Conservation (phyloP, 495 filamentous ascomycete species). For the Neurospora sp. region DNA sequence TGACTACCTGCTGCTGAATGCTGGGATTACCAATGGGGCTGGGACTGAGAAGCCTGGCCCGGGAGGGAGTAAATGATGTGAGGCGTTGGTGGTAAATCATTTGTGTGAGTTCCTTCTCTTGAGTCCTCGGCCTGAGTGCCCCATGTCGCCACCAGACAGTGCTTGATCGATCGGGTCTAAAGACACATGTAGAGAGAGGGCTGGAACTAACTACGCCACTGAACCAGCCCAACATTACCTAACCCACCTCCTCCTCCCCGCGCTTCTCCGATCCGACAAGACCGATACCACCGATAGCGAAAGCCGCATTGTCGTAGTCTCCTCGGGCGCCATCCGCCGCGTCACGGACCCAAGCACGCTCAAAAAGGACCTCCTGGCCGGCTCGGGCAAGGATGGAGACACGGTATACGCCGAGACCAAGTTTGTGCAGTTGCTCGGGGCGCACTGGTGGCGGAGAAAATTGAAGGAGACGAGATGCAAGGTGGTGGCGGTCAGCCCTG, state of each 20-base stretch:
- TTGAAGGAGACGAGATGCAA: constrained; percentile 19
- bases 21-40: constrained; percentile 17
- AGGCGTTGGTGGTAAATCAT: constrained; percentile 33
- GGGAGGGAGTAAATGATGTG: constrained; percentile 28
- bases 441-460: constrained; percentile 42
- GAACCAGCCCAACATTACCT: constrained; percentile 37
- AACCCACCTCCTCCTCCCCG: constrained; percentile 21
- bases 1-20: constrained; percentile 36
- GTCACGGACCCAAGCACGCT: constrained; percentile 21
- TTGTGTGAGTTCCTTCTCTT: constrained; percentile 20
- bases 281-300: constrained; percentile 26
- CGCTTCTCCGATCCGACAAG: neutral
- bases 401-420: constrained; percentile 28
- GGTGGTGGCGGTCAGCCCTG: constrained; percentile 37
- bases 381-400: constrained; percentile 11
- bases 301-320: constrained; percentile 33
- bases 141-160: neutral
- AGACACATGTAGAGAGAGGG: neutral
- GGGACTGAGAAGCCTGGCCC: constrained; percentile 16
- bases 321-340: constrained; percentile 26
- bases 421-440: constrained; percentile 33
- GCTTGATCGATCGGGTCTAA: too few species aligned
- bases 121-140: neutral
- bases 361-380: constrained; percentile 22
- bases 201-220: neutral